Evolutionary conservation across 192 early-diverging fungal genomes (phyloP).

Genomic region (Coemansia sp.): DNA sequence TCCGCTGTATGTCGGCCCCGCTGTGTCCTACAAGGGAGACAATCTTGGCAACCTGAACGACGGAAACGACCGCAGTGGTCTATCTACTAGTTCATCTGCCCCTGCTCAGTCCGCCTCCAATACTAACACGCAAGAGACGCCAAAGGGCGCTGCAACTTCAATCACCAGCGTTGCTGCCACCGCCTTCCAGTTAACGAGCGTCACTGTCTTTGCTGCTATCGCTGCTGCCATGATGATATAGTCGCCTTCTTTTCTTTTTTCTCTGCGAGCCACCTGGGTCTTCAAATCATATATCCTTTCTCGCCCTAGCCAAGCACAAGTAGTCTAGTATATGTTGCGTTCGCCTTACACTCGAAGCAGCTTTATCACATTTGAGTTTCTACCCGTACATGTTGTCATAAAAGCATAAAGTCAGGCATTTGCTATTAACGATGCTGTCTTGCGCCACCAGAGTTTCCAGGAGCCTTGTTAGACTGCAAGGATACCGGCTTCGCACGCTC

Average conservation of each 20-base stretch:
- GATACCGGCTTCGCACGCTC: neutral
- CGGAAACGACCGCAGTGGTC: constrained; percentile 36
- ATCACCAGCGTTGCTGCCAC: constrained; percentile 4
- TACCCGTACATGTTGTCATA: too few species aligned
- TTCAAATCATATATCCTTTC: too few species aligned
- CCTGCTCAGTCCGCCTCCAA: neutral
- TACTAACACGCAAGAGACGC: neutral
- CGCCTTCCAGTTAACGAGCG: constrained; percentile 6
- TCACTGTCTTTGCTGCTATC: constrained; percentile 2
- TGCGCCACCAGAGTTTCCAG: too few species aligned
- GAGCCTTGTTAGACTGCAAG: neutral
- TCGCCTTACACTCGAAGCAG: too few species aligned
- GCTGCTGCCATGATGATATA: constrained; percentile 4
- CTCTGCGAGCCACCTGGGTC: too few species aligned
- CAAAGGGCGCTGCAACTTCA: neutral
- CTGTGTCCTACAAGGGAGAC: constrained; percentile 47
- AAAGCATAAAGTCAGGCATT: too few species aligned
- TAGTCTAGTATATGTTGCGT: too few species aligned
- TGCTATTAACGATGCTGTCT: too few species aligned
- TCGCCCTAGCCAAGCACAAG: too few species aligned
- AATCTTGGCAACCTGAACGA: constrained; percentile 47
- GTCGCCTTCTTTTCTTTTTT: neutral
- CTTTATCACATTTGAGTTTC: too few species aligned
- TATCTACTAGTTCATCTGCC: neutral
- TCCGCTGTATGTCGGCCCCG: constrained; percentile 42